These are phyloP conservation scores for Yamadazyma atmosphaerica DNA, from an alignment of 1,139 yeast genomes.

Conservation along the genomic window DNA sequence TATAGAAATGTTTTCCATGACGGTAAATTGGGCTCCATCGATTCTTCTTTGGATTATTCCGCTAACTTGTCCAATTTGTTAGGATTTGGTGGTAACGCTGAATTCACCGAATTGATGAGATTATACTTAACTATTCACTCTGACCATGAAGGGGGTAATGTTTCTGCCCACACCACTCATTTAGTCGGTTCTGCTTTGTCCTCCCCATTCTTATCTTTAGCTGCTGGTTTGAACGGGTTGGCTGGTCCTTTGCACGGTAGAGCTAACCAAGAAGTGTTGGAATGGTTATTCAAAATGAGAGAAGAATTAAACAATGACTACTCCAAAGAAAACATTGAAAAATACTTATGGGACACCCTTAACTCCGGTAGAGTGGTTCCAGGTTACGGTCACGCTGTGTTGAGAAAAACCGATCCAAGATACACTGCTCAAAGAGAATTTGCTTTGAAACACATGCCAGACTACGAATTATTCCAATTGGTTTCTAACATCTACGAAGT, in stretches of 20 bases:
- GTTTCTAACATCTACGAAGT: conserved; percentile 90
- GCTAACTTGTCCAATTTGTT: conserved; percentile 83
- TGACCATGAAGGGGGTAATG: conserved; percentile 99
- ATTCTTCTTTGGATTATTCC: conserved; percentile 82
- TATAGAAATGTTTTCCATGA: conserved; percentile 89
- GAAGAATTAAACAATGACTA: conserved; percentile 70
- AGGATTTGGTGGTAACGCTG: conserved; percentile 78
- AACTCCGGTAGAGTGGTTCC: conserved; percentile 95
- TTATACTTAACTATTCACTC: conserved; percentile 93
- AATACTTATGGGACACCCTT: conserved; percentile 88
- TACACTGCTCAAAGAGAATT: conserved; percentile 97
- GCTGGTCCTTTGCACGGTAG: conserved; percentile 99
- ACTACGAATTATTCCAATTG: conserved; percentile 86
- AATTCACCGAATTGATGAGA: conserved; percentile 89
- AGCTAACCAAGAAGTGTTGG: conserved; percentile 97
- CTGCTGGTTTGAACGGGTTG: conserved; percentile 95
- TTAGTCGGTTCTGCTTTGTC: conserved; percentile 95
- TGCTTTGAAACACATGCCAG: conserved; percentile 96
- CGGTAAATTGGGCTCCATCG: conserved; percentile 75
- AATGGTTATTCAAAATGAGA: conserved; percentile 86
- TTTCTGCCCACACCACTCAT: conserved; percentile 96
- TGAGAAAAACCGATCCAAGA: conserved; percentile 97
- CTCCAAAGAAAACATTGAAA: conserved; percentile 75
- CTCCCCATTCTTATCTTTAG: conserved; percentile 87
- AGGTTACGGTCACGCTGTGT: conserved; percentile 96